Base-by-base conservation (phyloP, 257 asterid species). In the Rauvolfia tetraphylla region DNA sequence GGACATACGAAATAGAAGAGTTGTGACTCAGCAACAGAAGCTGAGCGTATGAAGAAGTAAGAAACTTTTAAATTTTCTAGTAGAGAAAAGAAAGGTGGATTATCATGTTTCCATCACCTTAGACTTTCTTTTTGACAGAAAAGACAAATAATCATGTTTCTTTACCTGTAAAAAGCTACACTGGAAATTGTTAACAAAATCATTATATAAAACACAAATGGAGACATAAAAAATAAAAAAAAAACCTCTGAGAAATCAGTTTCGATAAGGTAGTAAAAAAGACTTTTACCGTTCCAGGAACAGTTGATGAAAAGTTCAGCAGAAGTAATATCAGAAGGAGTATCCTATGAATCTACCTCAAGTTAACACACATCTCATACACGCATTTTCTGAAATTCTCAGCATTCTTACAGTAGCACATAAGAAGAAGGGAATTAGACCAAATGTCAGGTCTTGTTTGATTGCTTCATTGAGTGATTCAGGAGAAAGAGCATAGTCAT, bases 381-480 rank as follows among this genome's bases (percentile, higher is more conserved):
- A 38, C n/a, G 31, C 29, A 38, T 38, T 20, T 38, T 38, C 25
- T 22, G 51, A 67, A 67, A 38, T 76, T 62, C 70, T 46, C 68
- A 54, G 71, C 78, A 80, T 79, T 78, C 98, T 92, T 91, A 95
- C 99, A 78, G 98, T 88, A 79, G 97, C 96, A 87, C 98, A 89
- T 79, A 92, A 84, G 95, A 95, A 95, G 89, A 95, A 91, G 80
- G 99, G 99, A 79, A 92, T 86, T 87, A 92, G 84, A 84, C 97
- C 99, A 76, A 88, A 79, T 56, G 89, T 81, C 57, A 84, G 61
- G 87, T 95, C 99, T 74, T 75, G 74, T 38, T 87, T 82, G 83
- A 92, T 86, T 59, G 97, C 96, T 84, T 86, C 87, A 69, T 79
- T 68, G 78, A 95, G 92, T 51, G 82, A 67, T 73, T 86, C 88